Evolutionary conservation across 345 rosid genomes (phyloP).

Genomic region (Euclidium syriacum): DNA sequence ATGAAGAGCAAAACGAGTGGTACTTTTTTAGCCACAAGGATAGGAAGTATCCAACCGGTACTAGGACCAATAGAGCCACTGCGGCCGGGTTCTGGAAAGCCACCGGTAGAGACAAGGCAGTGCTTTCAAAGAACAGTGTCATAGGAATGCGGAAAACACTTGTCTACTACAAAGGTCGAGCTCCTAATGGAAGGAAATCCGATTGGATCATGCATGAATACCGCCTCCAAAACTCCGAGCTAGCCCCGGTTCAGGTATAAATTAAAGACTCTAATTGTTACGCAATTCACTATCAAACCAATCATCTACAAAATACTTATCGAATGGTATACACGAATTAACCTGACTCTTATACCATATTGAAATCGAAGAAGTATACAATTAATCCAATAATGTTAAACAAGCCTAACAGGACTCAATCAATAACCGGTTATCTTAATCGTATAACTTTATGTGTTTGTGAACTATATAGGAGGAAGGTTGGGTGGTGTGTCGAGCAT

Average conservation of each 20-base stretch:
- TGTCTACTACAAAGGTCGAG: conserved; percentile 88
- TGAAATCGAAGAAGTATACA: neutral
- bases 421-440: neutral
- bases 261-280: neutral
- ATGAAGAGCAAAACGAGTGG: conserved; percentile 85
- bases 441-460: neutral
- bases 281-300: neutral
- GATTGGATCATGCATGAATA: conserved; percentile 99
- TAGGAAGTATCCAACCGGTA: conserved; percentile 93
- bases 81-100: conserved; percentile 98
- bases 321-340: neutral
- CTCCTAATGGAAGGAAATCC: conserved; percentile 80
- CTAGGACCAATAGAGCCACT: conserved; percentile 86
- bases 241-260: conserved; percentile 64
- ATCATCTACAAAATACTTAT: neutral
- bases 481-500: conserved; percentile 97
- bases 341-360: neutral
- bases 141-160: conserved; percentile 96
- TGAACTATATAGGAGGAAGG: conserved; percentile 70
- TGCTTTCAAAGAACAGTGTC: conserved; percentile 62
- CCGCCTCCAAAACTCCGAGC: conserved; percentile 70
- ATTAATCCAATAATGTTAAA: neutral
- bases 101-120: conserved; percentile 91
- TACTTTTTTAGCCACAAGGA: conserved; percentile 98
- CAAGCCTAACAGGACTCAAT: neutral